A percentile compares a stretch with the other conserved stretches of the same genome.
Evolutionary conservation across 257 asterid genomes (phyloP).

Genomic region (Buddleja alternifolia): DNA sequence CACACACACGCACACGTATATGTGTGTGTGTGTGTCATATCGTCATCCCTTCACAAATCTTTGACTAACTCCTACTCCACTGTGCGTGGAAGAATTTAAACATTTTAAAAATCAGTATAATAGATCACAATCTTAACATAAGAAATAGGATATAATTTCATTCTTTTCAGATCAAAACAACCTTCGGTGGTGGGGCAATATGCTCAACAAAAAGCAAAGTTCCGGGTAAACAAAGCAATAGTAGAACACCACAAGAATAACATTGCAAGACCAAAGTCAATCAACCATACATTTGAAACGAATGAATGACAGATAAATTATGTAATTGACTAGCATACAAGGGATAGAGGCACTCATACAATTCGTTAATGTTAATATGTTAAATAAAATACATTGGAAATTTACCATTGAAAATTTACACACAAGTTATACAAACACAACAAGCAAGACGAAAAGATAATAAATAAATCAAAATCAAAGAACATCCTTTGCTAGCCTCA

Average conservation of each 20-base stretch:
- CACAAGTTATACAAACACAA: constrained; percentile 36
- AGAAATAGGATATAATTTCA: too few species aligned
- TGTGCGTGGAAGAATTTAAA: too few species aligned
- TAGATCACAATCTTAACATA: too few species aligned
- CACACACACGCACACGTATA: too few species aligned
- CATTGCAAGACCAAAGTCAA: neutral
- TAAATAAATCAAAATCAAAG: constrained; percentile 42
- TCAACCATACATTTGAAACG: neutral
- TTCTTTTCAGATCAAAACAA: too few species aligned
- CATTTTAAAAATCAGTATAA: too few species aligned
- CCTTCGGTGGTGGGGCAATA: too few species aligned
- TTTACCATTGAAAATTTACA: constrained; percentile 33
- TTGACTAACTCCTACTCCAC: too few species aligned
- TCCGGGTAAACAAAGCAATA: too few species aligned
- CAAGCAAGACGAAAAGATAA: constrained; percentile 7
- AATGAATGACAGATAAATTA: neutral
- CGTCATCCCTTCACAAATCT: too few species aligned
- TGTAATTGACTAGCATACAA: neutral
- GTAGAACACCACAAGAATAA: neutral
- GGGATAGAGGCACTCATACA: constrained; percentile 25
- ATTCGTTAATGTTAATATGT: constrained; percentile 23
- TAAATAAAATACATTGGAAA: constrained; percentile 17
- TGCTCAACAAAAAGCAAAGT: too few species aligned
- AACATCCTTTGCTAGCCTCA: constrained; percentile 71
- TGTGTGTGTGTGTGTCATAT: too few species aligned